Conservation (phyloP, 139 green algal genomes). For the Chlorella sorokiniana region DNA sequence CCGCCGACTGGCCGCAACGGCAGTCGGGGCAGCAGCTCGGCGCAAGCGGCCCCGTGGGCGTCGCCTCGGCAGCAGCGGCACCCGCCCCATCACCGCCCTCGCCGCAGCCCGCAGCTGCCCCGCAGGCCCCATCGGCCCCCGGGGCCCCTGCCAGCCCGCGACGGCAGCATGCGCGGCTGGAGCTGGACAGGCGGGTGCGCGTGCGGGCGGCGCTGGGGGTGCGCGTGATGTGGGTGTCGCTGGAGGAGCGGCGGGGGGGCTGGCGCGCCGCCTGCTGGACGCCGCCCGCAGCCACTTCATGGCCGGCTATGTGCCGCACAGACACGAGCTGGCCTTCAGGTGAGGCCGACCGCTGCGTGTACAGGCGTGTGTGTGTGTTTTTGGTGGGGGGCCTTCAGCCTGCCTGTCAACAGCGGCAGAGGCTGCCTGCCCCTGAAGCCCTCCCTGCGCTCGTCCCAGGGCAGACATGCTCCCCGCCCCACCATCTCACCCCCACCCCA, state of each 20-base stretch:
- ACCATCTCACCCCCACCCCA: background rate
- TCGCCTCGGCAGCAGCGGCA: background rate
- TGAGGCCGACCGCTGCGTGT: slow-evolving; percentile 15
- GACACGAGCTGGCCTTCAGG: slow-evolving; percentile 50
- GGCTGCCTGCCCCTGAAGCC: no score
- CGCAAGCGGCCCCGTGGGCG: no score
- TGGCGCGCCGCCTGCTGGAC: slow-evolving; percentile 56
- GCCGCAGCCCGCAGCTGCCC: background rate
- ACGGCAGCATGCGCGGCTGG: background rate
- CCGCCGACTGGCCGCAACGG: background rate
- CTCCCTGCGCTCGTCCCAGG: no score
- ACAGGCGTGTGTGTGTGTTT: background rate
- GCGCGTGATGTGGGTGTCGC: slow-evolving; percentile 53
- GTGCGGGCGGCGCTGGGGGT: slow-evolving; percentile 43
- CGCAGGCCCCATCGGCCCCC: background rate
- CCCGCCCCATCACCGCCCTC: background rate
- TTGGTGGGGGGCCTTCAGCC: no score
- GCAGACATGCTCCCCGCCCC: background rate
- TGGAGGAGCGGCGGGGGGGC: slow-evolving; percentile 27
- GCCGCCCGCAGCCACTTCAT: slow-evolving; percentile 41
- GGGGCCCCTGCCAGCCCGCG: no score
- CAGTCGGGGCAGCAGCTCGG: no score
- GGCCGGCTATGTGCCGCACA: slow-evolving; percentile 45
- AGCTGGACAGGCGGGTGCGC: slow-evolving; percentile 4
- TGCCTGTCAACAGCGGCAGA: background rate